Evolutionary conservation across 1,139 yeast species (phyloP), one percentile per base, ranked within the genome.

Genomic region (Debaryomyces sp.): DNA sequence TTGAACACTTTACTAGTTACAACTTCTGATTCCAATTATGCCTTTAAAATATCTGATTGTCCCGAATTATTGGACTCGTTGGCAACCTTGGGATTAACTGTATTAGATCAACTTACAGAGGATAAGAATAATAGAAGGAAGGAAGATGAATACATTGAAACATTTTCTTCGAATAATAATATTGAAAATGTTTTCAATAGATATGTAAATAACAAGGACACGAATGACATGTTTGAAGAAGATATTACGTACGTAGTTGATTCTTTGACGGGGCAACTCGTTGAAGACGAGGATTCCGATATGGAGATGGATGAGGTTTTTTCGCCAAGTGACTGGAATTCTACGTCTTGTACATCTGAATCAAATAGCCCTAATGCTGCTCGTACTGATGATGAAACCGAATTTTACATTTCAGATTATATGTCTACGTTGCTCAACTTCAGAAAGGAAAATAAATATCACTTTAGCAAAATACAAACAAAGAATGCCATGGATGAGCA

Each of bases 1-100:
- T 75, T 94, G 58, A 95, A 94, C 60, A 84, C 96, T 9, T 71
- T 92, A 43, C 70, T 92, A 35, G 92, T 90, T 5, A 82, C 91
- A 0, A 85, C 96, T 4, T 87, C 96, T 0, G 97, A 94, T 64
- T 81, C 84, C 2, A 78, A 82, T 43, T 75, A 87, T 43, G 68
- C 80, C 6, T 78, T 92, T 50, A 81, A 85, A 10, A 68, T 91
- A 30, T 72, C 75, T 26, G 86, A 86, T 42, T 87, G 89, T 55
- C 79, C 80, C 24, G 90, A 84, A 43, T 68, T 89, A 37, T 61
- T 88, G 44, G 91, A 88, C 56, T 70, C 85, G 0, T 66, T 89
- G 42, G 67, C 86, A 2, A 63, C 61, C 3, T 68, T 87, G 43
- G 94, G 91, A 1, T 60, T 71, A 40, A 74, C 77, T 45, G 68